Evolutionary conservation across 257 asterid genomes (phyloP), one percentile per base, ranked within the genome.

Genomic region (Solanum bukasovii): DNA sequence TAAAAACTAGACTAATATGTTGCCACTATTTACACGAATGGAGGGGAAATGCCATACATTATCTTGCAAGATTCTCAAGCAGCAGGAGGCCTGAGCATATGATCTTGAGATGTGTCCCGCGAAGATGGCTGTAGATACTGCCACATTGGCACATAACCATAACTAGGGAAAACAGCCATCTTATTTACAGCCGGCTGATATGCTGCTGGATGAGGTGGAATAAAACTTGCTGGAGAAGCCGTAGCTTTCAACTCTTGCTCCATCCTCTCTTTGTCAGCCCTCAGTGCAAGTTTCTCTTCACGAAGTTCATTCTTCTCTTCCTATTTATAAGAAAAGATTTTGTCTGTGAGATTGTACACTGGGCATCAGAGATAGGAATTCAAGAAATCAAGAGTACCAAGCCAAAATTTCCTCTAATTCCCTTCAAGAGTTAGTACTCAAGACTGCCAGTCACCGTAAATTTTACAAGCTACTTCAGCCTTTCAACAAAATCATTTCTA

Each of bases 301-400:
- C 98, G 96, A 42, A 96, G 98, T 87, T 95, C 98, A 34, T 94
- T 92, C 92, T 95, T 95, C 88, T 96, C 99, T 2, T 92, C 94
- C 99, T 96, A 87, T 90, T 85, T 84, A 38, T 49, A 52, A 84
- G 44, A 25, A 38, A 49, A 49, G 13, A 31, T 5, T 2, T 81
- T 82, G 44, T 21, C 29, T 29, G 44, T 79, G 38, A 79, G 38
- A 44, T 16, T 44, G 40, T 27, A 79, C 25, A 14, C 65, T 13
- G 49, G 42, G 37, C 9, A 81, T 46, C 42, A 81, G 68, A 29
- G 42, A 13, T 44, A 27, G 40, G 29, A 46, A 46, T 46, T 29
- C 18, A 81, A 46, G 42, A 9, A 18, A 27, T 46, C 68, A 81
- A 46, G 85, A 29, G 85, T 46, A 10, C 14, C 63, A 44, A 8